Conservation (phyloP, 2,329 filamentous ascomycete species). For the Aquanectria penicillioides region DNA sequence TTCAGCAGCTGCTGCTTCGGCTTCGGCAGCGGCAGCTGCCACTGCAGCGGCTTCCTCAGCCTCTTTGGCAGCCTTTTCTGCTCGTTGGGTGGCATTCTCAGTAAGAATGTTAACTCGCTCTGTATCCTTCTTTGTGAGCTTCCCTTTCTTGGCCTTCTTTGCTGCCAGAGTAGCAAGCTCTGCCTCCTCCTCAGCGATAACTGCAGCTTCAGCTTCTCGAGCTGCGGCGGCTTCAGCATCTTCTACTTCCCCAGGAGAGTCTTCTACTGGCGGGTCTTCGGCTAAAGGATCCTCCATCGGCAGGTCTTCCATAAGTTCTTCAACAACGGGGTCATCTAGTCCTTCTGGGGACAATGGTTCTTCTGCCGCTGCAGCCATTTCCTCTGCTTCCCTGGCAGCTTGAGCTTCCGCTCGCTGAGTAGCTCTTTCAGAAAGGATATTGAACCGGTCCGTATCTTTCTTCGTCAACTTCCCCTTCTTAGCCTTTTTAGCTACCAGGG, state of each 20-base stretch:
- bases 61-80: slow-evolving; percentile 17
- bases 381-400: slow-evolving; percentile 24
- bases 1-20: slow-evolving; percentile 9
- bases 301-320: slow-evolving; percentile 9
- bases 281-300: slow-evolving; percentile 23
- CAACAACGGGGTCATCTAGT: slow-evolving; percentile 8
- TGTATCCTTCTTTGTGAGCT: slow-evolving; percentile 40
- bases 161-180: slow-evolving; percentile 42
- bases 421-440: slow-evolving; percentile 16
- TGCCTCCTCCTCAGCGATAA: slow-evolving; percentile 36
- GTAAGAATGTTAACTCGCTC: slow-evolving; percentile 43
- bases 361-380: slow-evolving; percentile 8
- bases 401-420: slow-evolving; percentile 16
- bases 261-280: slow-evolving; percentile 23
- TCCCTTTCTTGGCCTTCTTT: slow-evolving; percentile 48
- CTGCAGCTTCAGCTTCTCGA: slow-evolving; percentile 51
- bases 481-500: slow-evolving; percentile 45
- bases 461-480: slow-evolving; percentile 44
- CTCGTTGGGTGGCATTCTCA: slow-evolving; percentile 33
- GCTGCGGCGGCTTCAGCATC: slow-evolving; percentile 46
- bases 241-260: slow-evolving; percentile 9
- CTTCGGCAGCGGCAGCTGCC: slow-evolving; percentile 32
- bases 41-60: slow-evolving; percentile 28
- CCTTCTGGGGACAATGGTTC: slow-evolving; percentile 5
- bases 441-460: slow-evolving; percentile 20